A percentile compares a stretch with the other conserved stretches of the same genome.
Evolutionary conservation across 495 filamentous ascomycete genomes (phyloP).

Genomic region (Daldinia decipiens): DNA sequence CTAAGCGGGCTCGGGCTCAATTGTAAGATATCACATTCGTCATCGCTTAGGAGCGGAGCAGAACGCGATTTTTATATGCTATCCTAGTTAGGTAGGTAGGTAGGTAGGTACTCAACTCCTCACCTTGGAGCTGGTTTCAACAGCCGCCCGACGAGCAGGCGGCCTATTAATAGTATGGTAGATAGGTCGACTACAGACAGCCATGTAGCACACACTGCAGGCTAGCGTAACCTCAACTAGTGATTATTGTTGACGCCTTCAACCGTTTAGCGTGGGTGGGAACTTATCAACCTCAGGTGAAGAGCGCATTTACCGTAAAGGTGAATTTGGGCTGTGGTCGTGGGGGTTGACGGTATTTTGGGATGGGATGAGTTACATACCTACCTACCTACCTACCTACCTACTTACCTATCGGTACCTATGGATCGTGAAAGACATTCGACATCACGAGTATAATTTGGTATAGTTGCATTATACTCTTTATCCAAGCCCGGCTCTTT

Average conservation of each 20-base stretch:
- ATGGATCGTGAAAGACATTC: background rate
- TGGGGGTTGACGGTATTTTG: background rate
- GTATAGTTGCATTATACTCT: background rate
- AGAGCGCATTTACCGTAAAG: constrained; percentile 4
- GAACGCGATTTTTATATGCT: background rate
- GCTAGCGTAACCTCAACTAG: constrained; percentile 17
- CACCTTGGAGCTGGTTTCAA: background rate
- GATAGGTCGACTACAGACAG: background rate
- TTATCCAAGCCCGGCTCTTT: background rate
- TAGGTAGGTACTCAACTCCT: background rate
- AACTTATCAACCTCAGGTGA: constrained; percentile 39
- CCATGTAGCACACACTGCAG: background rate
- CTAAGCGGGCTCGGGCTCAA: background rate
- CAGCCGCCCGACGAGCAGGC: background rate
- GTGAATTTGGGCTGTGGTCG: constrained; percentile 18
- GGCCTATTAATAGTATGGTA: no score
- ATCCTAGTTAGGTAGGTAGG: no score
- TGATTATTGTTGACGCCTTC: background rate
- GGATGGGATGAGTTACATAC: background rate
- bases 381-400: no score
- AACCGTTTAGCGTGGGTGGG: background rate
- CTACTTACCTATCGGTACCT: no score
- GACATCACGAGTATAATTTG: background rate
- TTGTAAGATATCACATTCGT: background rate
- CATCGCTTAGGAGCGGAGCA: background rate